Base-by-base conservation (phyloP, 108 stramenopile species). In the Pseudonitzschia multiseries region DNA sequence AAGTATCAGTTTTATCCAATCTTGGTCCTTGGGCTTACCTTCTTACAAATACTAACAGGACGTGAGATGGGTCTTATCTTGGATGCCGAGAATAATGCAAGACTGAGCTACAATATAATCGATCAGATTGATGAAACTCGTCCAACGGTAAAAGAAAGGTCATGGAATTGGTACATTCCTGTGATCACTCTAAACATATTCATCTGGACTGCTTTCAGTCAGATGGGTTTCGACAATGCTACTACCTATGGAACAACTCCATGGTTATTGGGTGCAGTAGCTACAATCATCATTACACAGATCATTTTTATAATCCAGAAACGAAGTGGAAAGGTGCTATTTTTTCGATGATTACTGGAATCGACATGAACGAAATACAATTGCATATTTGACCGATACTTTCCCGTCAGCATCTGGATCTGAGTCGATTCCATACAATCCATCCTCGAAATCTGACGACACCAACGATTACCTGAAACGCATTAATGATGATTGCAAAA, bases 51-150 rank as follows among this genome's bases (percentile, higher is more conserved):
- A 31, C 13, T 59, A 42, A 24, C 57, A 17, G 46, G 72, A 61
- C 81, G 87, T 18, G 89, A 88, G 44, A 65, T 81, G 33, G 89
- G 89, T 26, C 89, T 85, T 13, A 86, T 90, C 82, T 79, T 87
- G 1, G 46, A 84, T 29, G 81, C 89, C 13, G 89, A 90, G 60
- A 78, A 83, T 27, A 28, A 61, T 13, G 73, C 62, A 22, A 71
- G 65, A 54, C 71, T 85, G 1, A 79, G 78, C 48, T 79, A 84
- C 24, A 73, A 80, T 18, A 87, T 72, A 22, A 69, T 52, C 26
- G 56, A 50, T n/a, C 66, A 46, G 17, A 48, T 20, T 20, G 64
- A 57, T 42, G 76, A 72, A 40, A 2, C 24, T 24, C 20, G 22
- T 28, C 21, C 41, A n/a, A 22, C 21, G 21, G 64, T 70, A 28